Evolutionary conservation across 2,329 filamentous ascomycete genomes (phyloP).

Genomic region (Graphilbum ipis-grandicollis): DNA sequence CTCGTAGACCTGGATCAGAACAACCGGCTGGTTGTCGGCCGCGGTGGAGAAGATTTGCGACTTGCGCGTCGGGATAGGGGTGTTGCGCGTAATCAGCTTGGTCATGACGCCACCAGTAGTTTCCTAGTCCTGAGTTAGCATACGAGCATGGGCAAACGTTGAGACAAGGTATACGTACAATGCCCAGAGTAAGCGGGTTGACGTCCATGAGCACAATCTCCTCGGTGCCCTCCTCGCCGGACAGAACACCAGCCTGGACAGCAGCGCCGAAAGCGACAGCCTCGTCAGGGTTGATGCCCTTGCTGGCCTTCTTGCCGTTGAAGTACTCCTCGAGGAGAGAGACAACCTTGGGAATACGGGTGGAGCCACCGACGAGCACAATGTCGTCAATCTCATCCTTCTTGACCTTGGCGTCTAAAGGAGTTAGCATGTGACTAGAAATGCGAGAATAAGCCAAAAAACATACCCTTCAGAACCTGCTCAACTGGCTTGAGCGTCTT

Average conservation of each 20-base stretch:
- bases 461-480: conserved; percentile 65
- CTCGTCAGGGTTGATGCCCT: conserved; percentile 99
- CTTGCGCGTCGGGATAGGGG: conserved; percentile 88
- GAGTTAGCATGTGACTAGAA: too few relatives aligned
- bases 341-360: conserved; percentile 97
- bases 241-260: conserved; percentile 89
- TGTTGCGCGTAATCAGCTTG: conserved; percentile 89
- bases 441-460: too few relatives aligned
- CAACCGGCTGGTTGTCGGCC: conserved; percentile 89
- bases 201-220: conserved; percentile 89
- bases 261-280: conserved; percentile 96
- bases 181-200: conserved; percentile 90
- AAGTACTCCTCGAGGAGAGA: conserved; percentile 92
- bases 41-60: conserved; percentile 96
- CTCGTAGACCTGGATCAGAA: conserved; percentile 90
- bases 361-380: conserved; percentile 94
- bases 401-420: conserved; percentile 77
- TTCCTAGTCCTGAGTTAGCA: conserved; percentile 27
- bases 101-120: conserved; percentile 97
- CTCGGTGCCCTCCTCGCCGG: conserved; percentile 68
- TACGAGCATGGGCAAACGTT: not conserved
- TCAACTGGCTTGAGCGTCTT: conserved; percentile 97
- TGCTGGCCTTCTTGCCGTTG: conserved; percentile 86
- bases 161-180: conserved; percentile 17
- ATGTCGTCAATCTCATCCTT: conserved; percentile 93